These are phyloP conservation scores for Tolypocladium album DNA, from an alignment of 2,329 filamentous ascomycete species.

Conservation along the genomic window DNA sequence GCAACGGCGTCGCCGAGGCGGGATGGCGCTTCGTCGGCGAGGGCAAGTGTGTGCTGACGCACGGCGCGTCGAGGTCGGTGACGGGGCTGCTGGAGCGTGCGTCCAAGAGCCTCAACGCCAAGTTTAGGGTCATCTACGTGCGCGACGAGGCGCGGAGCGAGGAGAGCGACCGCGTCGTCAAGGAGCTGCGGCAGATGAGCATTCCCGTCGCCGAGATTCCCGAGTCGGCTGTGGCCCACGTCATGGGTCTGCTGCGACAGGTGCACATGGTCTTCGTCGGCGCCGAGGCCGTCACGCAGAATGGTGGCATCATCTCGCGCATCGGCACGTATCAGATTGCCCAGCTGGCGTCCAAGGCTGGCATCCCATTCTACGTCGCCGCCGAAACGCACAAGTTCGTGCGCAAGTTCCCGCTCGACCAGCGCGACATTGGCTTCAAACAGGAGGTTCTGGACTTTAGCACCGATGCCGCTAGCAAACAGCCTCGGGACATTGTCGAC, in stretches of 20 bases:
- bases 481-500: constrained; percentile 51
- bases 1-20: constrained; percentile 71
- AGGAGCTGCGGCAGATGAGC: constrained; percentile 58
- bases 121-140: constrained; percentile 80
- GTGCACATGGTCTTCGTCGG: constrained; percentile 60
- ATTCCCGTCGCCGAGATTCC: constrained; percentile 62
- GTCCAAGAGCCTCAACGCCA: constrained; percentile 41
- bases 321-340: constrained; percentile 84
- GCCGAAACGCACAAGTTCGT: constrained; percentile 97
- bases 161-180: constrained; percentile 63
- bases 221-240: constrained; percentile 64
- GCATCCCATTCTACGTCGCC: constrained; percentile 79
- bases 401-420: constrained; percentile 70
- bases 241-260: constrained; percentile 42
- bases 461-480: constrained; percentile 35
- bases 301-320: constrained; percentile 83
- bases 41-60: constrained; percentile 75
- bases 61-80: constrained; percentile 79
- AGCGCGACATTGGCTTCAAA: constrained; percentile 69
- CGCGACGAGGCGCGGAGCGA: constrained; percentile 41
- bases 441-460: constrained; percentile 69
- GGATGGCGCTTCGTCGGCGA: constrained; percentile 72
- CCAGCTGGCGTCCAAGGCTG: constrained; percentile 56
- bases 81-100: constrained; percentile 66
- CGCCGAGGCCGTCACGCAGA: constrained; percentile 83